Base-by-base conservation (phyloP, 179 eudicot genomes). In the Camellia oleifera region DNA sequence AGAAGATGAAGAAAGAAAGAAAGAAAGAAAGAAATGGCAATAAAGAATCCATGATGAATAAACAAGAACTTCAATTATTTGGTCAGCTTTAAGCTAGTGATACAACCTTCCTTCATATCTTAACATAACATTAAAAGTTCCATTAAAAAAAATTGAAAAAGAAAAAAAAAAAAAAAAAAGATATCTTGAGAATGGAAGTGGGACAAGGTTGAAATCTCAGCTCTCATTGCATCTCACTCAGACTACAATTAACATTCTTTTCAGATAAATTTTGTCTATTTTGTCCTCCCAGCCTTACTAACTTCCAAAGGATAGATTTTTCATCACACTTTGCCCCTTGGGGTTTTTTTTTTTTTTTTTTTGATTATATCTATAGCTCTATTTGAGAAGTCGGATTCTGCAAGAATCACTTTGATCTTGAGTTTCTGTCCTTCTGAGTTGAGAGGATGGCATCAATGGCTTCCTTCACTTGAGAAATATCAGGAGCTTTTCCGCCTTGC, bases 361-460 rank as follows among this genome's bases (percentile, higher is more conserved):
- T 45, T 42, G 18, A 10, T 17, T 50, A 48, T 73, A 20, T 54
- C 12, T 69, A 66, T 4, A 77, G 48, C n/a, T 76, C 71, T 62
- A 40, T 63, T 11, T 52, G 60, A 11, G 4, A 17, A 32, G 40
- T 32, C 2, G 40, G 40, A 32, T 32, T 63, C 32, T 14, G 64
- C 0, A 32, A 17, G 17, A 18, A 64, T 81, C 81, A 87, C 81
- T 85, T 74, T 11, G 91, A 83, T 82, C 81, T 88, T 44, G 86
- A 87, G 71, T 70, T 88, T 77, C 81, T 80, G 85, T 84, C 85
- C 83, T 91, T 85, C 64, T 90, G 92, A 71, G 98, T 78, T 42
- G 93, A 86, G 76, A 95, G 88, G 50, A 95, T 95, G 75, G 92
- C 93, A 83, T 95, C 98, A 74, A 95, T 91, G 86, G 97, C 98